Evolutionary conservation across 768 basidiomycete species (phyloP).

Genomic region (Favolaschia claudopus): DNA sequence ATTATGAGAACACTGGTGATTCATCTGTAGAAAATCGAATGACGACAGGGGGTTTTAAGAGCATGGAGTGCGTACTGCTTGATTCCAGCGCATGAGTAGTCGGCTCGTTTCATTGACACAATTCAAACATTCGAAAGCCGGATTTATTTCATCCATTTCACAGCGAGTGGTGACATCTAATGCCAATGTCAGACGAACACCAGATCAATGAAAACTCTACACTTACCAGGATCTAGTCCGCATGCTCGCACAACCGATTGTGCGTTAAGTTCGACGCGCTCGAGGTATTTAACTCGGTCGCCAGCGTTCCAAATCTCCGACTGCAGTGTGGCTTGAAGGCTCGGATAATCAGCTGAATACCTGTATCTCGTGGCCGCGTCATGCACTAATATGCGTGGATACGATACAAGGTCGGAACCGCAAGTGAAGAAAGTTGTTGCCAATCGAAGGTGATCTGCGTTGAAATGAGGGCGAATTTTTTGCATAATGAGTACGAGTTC

Average conservation of each 20-base stretch:
- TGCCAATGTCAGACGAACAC: no score
- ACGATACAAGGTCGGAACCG: not conserved
- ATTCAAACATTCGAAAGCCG: conserved; percentile 13
- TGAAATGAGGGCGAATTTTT: not conserved
- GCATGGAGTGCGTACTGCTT: not conserved
- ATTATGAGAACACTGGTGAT: no score
- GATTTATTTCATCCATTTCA: conserved; percentile 21
- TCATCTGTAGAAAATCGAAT: not conserved
- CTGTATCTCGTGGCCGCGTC: not conserved
- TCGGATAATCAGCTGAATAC: not conserved
- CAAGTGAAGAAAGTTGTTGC: conserved; percentile 14
- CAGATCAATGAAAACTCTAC: no score
- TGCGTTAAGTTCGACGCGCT: not conserved
- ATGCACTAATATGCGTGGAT: conserved; percentile 12
- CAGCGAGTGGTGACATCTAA: conserved; percentile 3
- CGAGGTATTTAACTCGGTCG: not conserved
- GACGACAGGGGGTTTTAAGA: not conserved
- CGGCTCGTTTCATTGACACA: not conserved
- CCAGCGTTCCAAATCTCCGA: conserved; percentile 9
- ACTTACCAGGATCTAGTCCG: conserved; percentile 15
- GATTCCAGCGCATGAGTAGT: conserved; percentile 9
- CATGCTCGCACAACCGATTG: conserved; percentile 8
- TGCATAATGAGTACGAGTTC: conserved; percentile 16
- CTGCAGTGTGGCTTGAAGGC: no score
- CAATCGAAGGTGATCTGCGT: conserved; percentile 1